Base-by-base conservation (phyloP, 169 alveolate species). In the Cryptosporidium meleagridis region DNA sequence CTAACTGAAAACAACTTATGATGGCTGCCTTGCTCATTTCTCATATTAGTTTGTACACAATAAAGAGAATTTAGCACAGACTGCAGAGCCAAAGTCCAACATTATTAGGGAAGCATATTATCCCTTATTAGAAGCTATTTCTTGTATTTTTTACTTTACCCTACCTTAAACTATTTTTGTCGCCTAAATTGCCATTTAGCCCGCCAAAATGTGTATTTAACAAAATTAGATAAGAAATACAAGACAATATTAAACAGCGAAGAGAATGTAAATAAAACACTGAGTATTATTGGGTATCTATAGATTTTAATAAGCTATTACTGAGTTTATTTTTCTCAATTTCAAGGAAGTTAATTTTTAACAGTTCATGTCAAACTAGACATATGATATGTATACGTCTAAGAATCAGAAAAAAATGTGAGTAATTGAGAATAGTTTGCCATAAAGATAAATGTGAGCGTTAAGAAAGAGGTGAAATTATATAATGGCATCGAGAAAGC, bases 301-400 rank as follows among this genome's bases (percentile, higher is more conserved):
- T 31, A n/a, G 26, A 18, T 67, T 4, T 21, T 18, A 16, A 18
- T 33, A 67, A 2, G 9, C 21, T 31, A 18, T 33, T 0, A 3
- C 18, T 10, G 18, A 37, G 7, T 31, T n/a, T 0, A 67, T 67
- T 14, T 67, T 67, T 29, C 18, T 67, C 51, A 61, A n/a, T 33
- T 37, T 10, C 8, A 1, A 26, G 10, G 29, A 67, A 67, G 29
- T 37, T 14, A 33, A 10, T 14, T 2, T 33, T 9, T 26, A 12
- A 8, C 8, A n/a, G 18, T 10, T 55, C 31, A 55, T 31, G 86
- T 73, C 86, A 73, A 41, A 16, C 68, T 73, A 73, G 86, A 73
- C 86, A 73, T 55, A 59, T 35, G 18, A 3, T 58, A 73, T 73
- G 86, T 59, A 73, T 70, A 73, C 70, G 86, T 73, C 86, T 73